phyloP scores from a whole-genome alignment of 345 rosid species.

The Populus tremula region DNA sequence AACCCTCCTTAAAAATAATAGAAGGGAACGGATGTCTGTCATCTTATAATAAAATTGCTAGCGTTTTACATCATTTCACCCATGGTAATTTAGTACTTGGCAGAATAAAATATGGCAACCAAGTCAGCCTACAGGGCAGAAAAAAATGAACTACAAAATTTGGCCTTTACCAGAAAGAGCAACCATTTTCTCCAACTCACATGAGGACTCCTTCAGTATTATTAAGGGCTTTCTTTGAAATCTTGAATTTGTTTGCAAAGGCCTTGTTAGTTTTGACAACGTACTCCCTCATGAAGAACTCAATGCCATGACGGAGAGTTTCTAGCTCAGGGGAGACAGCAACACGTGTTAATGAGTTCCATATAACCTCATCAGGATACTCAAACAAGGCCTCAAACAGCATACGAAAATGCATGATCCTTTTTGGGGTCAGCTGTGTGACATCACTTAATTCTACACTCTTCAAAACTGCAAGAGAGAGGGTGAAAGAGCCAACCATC shows the following conservation, averaged over 20 bases:
- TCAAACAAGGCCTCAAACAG: constrained; percentile 71
- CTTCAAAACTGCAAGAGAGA: constrained; percentile 74
- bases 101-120: too few species aligned
- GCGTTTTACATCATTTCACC: too few species aligned
- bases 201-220: constrained; percentile 60
- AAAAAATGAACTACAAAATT: constrained; percentile 11
- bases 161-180: not conserved
- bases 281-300: constrained; percentile 66
- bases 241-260: constrained; percentile 44
- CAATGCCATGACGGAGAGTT: constrained; percentile 58
- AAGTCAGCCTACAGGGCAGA: not conserved
- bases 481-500: constrained; percentile 64
- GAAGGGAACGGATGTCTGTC: too few species aligned
- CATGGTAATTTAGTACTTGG: too few species aligned
- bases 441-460: constrained; percentile 55
- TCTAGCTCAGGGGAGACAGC: constrained; percentile 70
- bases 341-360: constrained; percentile 74
- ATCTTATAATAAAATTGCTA: too few species aligned
- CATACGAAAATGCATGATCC: constrained; percentile 80
- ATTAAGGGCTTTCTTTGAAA: constrained; percentile 74
- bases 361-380: constrained; percentile 56
- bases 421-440: constrained; percentile 51
- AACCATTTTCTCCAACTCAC: constrained; percentile 28
- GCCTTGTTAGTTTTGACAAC: constrained; percentile 52
- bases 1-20: too few species aligned